A percentile compares a stretch with the other conserved stretches of the same genome.
These are phyloP conservation scores for Cotoneaster glaucophyllus DNA, from an alignment of 306 rosid species.

Conservation along the genomic window DNA sequence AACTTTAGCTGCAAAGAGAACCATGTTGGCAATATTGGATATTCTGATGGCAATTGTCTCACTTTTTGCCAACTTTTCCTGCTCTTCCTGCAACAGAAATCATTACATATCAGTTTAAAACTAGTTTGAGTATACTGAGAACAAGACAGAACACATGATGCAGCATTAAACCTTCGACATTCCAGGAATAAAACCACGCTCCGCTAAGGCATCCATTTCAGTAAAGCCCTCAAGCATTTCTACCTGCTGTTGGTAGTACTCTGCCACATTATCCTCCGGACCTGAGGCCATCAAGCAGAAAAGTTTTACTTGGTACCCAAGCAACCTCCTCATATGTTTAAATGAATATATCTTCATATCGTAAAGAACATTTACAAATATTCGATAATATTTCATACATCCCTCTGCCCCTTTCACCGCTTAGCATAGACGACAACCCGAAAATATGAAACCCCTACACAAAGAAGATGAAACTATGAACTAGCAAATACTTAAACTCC, in stretches of 20 bases:
- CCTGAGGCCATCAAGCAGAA: conserved; percentile 40
- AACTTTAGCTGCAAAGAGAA: conserved; percentile 84
- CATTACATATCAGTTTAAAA: conserved; percentile 18
- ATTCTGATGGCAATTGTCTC: conserved; percentile 90
- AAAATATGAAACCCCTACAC: neutral
- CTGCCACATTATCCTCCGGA: conserved; percentile 80
- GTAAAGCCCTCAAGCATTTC: conserved; percentile 93
- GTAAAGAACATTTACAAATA: neutral
- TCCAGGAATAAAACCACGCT: conserved; percentile 81
- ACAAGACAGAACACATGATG: neutral
- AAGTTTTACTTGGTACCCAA: no score
- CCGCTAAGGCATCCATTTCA: conserved; percentile 86
- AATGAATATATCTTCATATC: neutral
- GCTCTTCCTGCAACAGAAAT: conserved; percentile 67
- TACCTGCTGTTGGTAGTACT: conserved; percentile 92
- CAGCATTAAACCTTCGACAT: conserved; percentile 66
- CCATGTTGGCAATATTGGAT: conserved; percentile 90
- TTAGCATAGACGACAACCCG: neutral
- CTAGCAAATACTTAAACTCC: neutral
- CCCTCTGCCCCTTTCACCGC: neutral
- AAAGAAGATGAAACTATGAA: neutral
- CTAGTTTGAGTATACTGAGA: neutral
- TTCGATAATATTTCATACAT: no score
- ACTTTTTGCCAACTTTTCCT: conserved; percentile 66
- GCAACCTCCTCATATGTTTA: neutral